phyloP scores from a whole-genome alignment of 495 filamentous ascomycete genomes.

The Trichoderma gamsii region DNA sequence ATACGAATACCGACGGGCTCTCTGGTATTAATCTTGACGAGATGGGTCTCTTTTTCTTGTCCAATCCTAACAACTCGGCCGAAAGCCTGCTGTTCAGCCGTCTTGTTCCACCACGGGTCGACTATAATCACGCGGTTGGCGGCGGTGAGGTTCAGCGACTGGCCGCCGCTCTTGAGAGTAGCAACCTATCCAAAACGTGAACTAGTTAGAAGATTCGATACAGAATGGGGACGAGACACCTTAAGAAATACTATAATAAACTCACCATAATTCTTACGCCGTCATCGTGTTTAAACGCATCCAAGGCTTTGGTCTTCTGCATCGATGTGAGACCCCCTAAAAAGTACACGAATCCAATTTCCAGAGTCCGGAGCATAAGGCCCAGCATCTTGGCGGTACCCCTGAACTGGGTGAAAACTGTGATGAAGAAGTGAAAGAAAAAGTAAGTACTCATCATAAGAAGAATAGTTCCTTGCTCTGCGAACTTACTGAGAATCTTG shows the following conservation, averaged over 20 bases:
- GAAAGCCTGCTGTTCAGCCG: conserved; percentile 48
- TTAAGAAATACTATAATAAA: neutral
- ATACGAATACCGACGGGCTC: conserved; percentile 50
- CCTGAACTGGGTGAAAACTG: conserved; percentile 34
- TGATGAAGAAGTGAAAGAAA: neutral
- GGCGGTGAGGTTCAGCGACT: conserved; percentile 29
- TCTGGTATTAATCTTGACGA: conserved; percentile 45
- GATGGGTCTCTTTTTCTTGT: conserved; percentile 48
- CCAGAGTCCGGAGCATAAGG: conserved; percentile 21
- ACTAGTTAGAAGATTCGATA: neutral
- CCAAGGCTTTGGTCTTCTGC: conserved; percentile 20
- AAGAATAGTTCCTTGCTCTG: neutral
- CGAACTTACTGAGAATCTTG: conserved; percentile 32
- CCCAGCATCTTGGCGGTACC: conserved; percentile 30
- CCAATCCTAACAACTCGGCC: conserved; percentile 59
- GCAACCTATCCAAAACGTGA: conserved; percentile 21
- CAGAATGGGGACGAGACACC: neutral
- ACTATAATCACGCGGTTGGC: conserved; percentile 39
- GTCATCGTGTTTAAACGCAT: conserved; percentile 20
- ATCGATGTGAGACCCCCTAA: conserved; percentile 21
- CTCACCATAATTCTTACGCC: conserved; percentile 28
- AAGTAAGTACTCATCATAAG: neutral
- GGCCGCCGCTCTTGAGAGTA: conserved; percentile 29
- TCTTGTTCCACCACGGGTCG: conserved; percentile 39
- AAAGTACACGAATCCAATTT: conserved; percentile 24